Conservation (phyloP, 1,139 yeast genomes). For the Dujonia santamariae region DNA sequence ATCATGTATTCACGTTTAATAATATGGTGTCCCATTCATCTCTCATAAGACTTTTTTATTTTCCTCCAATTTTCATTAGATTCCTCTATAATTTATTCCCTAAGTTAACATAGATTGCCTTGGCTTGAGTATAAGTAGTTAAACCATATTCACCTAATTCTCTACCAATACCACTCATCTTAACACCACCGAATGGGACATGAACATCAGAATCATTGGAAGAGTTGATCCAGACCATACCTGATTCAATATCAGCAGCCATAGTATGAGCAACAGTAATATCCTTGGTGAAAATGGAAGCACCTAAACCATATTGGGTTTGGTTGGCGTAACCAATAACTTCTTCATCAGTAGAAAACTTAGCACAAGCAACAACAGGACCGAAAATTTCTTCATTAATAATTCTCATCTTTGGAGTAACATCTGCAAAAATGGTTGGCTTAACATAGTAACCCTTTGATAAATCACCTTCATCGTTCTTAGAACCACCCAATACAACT, state of each 20-base stretch:
- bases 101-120: constrained; percentile 72
- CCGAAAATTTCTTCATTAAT: constrained; percentile 61
- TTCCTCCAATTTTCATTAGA: too few relatives aligned
- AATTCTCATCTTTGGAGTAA: constrained; percentile 49
- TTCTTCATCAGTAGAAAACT: constrained; percentile 52
- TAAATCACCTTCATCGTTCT: constrained; percentile 32
- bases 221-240: constrained; percentile 60
- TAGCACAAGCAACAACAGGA: constrained; percentile 55
- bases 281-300: constrained; percentile 75
- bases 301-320: constrained; percentile 58
- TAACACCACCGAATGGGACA: constrained; percentile 77
- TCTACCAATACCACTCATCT: constrained; percentile 84
- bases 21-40: too few relatives aligned
- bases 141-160: constrained; percentile 86
- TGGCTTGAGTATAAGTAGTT: constrained; percentile 70
- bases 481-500: constrained; percentile 46
- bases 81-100: constrained; percentile 33
- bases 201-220: constrained; percentile 75
- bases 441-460: constrained; percentile 47
- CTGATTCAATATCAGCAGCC: constrained; percentile 47
- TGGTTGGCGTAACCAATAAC: constrained; percentile 49
- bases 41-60: too few relatives aligned
- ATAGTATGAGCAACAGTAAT: constrained; percentile 40
- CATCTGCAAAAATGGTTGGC: constrained; percentile 56
- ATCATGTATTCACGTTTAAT: too few relatives aligned